Evolutionary conservation across 768 basidiomycete species (phyloP).

Genomic region (Russula brevipes): DNA sequence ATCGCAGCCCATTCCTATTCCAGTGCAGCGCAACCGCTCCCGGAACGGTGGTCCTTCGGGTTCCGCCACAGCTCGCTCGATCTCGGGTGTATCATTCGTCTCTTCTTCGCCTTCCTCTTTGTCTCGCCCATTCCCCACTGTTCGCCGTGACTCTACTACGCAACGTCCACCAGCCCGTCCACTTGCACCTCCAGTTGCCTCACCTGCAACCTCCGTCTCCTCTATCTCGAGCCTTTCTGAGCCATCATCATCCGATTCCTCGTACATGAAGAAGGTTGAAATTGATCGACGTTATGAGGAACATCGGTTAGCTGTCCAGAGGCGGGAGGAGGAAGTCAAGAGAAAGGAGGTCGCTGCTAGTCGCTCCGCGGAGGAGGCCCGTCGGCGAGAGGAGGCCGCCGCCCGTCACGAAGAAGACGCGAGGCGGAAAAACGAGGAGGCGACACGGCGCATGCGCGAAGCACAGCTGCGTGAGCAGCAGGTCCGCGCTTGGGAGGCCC

Average conservation of each 20-base stretch:
- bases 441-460: conserved; percentile 17
- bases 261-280: neutral
- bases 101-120: conserved; percentile 6
- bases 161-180: conserved; percentile 4
- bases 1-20: conserved; percentile 20
- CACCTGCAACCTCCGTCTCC: conserved; percentile 9
- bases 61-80: neutral
- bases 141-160: conserved; percentile 11
- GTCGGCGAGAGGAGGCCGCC: conserved; percentile 17
- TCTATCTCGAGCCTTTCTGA: conserved; percentile 12
- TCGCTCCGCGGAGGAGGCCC: conserved; percentile 16
- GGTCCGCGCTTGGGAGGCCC: conserved; percentile 1
- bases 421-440: conserved; percentile 16
- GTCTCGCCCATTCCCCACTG: conserved; percentile 6
- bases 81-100: neutral
- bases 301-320: conserved; percentile 5
- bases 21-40: conserved; percentile 10
- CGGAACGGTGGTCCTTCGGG: conserved; percentile 8
- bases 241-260: conserved; percentile 2
- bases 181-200: neutral
- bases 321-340: conserved; percentile 13
- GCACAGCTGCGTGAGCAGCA: conserved; percentile 14
- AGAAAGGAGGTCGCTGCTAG: conserved; percentile 9
- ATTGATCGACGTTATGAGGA: conserved; percentile 10
- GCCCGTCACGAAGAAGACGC: conserved; percentile 17